Evolutionary conservation across 768 basidiomycete genomes (phyloP).

Genomic region (Suillus cothurnatus): DNA sequence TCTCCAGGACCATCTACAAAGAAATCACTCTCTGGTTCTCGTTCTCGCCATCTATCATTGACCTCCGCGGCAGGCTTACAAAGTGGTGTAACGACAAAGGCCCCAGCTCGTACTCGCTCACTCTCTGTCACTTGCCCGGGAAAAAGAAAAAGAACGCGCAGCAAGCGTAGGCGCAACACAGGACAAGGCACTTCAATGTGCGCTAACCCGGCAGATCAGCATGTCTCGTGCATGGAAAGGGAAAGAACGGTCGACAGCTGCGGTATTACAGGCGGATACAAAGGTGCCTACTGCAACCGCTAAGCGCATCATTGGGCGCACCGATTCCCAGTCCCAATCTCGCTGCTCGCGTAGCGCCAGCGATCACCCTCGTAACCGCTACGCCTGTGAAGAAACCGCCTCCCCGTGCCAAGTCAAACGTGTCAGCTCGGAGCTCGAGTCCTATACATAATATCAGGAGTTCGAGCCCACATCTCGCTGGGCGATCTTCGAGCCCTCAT

Average conservation of each 20-base stretch:
- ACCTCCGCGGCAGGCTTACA: conserved; percentile 5
- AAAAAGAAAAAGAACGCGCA: conserved; percentile 45
- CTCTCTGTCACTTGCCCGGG: conserved; percentile 72
- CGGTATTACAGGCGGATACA: conserved; percentile 19
- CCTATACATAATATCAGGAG: neutral
- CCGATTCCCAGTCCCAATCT: neutral
- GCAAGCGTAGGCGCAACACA: conserved; percentile 36
- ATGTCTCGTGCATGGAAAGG: conserved; percentile 75
- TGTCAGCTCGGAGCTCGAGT: conserved; percentile 9
- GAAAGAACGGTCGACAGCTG: conserved; percentile 20
- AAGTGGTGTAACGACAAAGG: conserved; percentile 18
- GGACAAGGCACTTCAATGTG: conserved; percentile 46
- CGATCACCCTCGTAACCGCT: conserved; percentile 50
- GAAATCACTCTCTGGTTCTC: conserved; percentile 12
- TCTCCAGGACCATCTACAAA: conserved; percentile 14
- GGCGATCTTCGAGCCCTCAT: conserved; percentile 3
- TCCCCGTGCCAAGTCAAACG: conserved; percentile 19
- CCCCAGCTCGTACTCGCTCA: conserved; percentile 57
- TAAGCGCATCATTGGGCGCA: neutral
- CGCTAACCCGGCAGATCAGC: conserved; percentile 71
- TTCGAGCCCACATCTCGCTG: neutral
- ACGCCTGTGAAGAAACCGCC: conserved; percentile 47
- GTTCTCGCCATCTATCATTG: conserved; percentile 28
- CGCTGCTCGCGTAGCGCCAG: conserved; percentile 15
- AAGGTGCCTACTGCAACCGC: conserved; percentile 18